Conservation (phyloP, 352 stramenopile genomes). For the Pythium oligandrum region DNA sequence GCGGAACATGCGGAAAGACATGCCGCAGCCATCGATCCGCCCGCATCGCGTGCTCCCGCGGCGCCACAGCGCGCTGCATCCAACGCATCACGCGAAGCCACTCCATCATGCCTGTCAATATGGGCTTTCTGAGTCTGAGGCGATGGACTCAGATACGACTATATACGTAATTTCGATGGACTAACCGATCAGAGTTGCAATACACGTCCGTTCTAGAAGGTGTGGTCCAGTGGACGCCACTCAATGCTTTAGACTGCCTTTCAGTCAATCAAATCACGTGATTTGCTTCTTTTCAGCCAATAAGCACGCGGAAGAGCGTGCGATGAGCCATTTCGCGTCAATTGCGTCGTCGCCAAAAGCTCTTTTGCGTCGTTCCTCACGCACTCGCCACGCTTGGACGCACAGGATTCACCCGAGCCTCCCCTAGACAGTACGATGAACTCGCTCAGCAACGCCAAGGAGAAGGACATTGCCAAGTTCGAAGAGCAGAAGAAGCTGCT, state of each 20-base stretch:
- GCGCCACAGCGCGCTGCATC: conserved; percentile 39
- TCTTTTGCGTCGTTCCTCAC: too few relatives aligned
- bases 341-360: too few relatives aligned
- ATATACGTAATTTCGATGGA: conserved; percentile 4
- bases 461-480: conserved; percentile 64
- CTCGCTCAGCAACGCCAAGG: conserved; percentile 41
- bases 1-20: conserved; percentile 43
- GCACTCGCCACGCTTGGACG: too few relatives aligned
- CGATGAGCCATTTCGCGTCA: too few relatives aligned
- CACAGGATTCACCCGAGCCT: not conserved
- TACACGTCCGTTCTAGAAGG: conserved; percentile 13
- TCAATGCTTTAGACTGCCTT: not conserved
- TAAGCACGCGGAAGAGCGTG: not conserved
- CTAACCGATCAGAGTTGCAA: not conserved
- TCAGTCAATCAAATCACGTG: conserved; percentile 10
- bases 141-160: conserved; percentile 1
- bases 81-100: conserved; percentile 43
- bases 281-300: conserved; percentile 2
- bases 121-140: not conserved
- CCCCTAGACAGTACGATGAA: conserved; percentile 15
- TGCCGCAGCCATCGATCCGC: conserved; percentile 60
- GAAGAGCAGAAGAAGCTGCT: conserved; percentile 80
- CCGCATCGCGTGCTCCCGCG: conserved; percentile 51
- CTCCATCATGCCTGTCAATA: conserved; percentile 8
- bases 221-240: not conserved